Evolutionary conservation across 139 green algal species (phyloP), one percentile per base, ranked within the genome.

Genomic region (Pedinophyceae sp.): DNA sequence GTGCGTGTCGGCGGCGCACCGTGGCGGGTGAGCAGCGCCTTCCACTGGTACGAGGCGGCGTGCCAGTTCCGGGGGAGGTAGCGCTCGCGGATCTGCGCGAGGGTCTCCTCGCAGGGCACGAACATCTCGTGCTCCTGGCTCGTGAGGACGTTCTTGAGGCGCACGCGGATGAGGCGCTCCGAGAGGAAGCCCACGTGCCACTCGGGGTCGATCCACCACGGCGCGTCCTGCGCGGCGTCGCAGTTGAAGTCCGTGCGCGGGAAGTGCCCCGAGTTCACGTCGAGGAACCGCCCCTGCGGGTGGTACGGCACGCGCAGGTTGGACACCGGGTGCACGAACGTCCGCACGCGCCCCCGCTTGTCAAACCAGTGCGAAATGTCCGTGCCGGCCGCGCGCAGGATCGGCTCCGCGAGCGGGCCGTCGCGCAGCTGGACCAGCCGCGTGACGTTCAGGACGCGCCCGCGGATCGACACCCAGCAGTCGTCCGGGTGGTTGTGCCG

Each of bases 121-220:
- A 60, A 46, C 34, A 81, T 73, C 64, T 88, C 80, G 55, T 88
- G 75, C 60, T 86, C 75, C 60, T 89, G 80, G 24, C 59, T 59
- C 22, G 80, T 91, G 27, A 91, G 66, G 70, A 91, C 72, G 48
- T 91, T 91, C 63, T 83, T 84, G 30, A 91, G 68, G n/a, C 77
- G 73, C 26, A 91, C 55, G n/a, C 77, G 48, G 6, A 30, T 54
- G 22, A 25, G 16, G 48, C 10, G 48, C 25, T 20, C 6, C 0
- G 27, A 17, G 17, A 15, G 30, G 29, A 0, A 55, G 28, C 58
- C 24, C 28, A 80, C 66, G 48, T 63, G 59, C 29, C 71, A 70
- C 38, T 63, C 61, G 18, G 61, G 50, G 65, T 85, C 66, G 43
- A 62, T 66, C 76, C 77, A 84, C 79, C 79, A 88, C 2, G 79